A percentile compares a stretch with the other conserved stretches of the same genome.
Conservation (phyloP, 106 monocot species). For the Acorus gramineus region DNA sequence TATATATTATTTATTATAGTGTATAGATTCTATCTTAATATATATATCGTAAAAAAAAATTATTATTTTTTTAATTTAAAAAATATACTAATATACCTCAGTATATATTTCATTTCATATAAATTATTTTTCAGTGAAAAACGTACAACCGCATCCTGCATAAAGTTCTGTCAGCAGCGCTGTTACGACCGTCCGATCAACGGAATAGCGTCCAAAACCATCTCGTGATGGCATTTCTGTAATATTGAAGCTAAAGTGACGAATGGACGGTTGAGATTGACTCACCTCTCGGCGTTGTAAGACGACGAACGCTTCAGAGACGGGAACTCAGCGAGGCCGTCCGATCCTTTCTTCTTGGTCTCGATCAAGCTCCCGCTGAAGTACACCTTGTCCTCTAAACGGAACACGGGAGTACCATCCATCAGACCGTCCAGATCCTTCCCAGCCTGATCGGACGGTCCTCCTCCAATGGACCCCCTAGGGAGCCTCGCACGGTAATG, state of each 20-base stretch:
- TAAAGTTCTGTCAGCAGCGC: too few species aligned
- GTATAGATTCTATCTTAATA: too few species aligned
- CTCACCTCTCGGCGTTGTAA: constrained; percentile 68
- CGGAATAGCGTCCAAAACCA: too few species aligned
- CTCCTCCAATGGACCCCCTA: constrained; percentile 1
- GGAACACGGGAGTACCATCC: constrained; percentile 4
- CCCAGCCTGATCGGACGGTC: constrained; percentile 12
- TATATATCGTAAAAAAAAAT: too few species aligned
- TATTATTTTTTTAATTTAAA: too few species aligned
- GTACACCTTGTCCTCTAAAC: constrained; percentile 53
- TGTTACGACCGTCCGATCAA: too few species aligned
- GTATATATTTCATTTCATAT: too few species aligned
- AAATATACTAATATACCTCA: too few species aligned
- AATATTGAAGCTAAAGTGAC: neutral
- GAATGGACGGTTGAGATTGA: neutral
- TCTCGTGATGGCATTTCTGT: too few species aligned
- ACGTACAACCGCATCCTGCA: too few species aligned
- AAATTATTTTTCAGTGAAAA: too few species aligned
- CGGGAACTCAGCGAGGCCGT: constrained; percentile 13
- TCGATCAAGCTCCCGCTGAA: constrained; percentile 84
- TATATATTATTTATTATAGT: too few species aligned
- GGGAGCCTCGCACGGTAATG: constrained; percentile 17
- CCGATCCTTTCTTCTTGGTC: constrained; percentile 50
- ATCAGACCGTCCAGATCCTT: constrained; percentile 10
- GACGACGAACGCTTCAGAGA: constrained; percentile 60